Percentiles rank a stretch among this genome's conserved stretches.
Conservation (phyloP, 208 protist genomes). For the Crithidia acanthocephali region DNA sequence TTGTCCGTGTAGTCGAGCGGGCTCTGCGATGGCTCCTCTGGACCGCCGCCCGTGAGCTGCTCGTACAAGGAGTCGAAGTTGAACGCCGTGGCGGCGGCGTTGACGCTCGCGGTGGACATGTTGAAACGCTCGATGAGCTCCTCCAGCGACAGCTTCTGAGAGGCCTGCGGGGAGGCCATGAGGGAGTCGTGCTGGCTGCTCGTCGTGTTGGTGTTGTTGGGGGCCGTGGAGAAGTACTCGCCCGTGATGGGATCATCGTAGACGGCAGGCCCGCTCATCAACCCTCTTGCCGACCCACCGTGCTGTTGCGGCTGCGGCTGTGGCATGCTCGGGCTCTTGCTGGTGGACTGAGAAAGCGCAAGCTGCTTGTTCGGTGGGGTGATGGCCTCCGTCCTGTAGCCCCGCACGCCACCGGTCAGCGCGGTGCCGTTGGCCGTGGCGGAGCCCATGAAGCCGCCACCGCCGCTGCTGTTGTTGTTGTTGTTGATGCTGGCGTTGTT, state of each 20-base stretch:
- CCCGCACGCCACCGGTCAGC: slow-evolving; percentile 10
- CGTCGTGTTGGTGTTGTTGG: slow-evolving; percentile 8
- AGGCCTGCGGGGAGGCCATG: slow-evolving; percentile 55
- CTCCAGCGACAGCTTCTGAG: slow-evolving; percentile 46
- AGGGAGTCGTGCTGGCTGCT: slow-evolving; percentile 33
- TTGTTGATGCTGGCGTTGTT: background rate
- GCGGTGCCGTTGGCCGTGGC: slow-evolving; percentile 11
- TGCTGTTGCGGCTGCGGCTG: slow-evolving; percentile 9
- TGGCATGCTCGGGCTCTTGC: slow-evolving; percentile 28
- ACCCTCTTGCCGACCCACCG: background rate
- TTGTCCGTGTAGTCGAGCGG: slow-evolving; percentile 29
- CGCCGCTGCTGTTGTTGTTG: background rate
- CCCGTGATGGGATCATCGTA: slow-evolving; percentile 27
- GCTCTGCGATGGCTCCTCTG: slow-evolving; percentile 28
- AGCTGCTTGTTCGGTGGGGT: slow-evolving; percentile 42
- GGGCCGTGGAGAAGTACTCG: slow-evolving; percentile 32
- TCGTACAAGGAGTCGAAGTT: slow-evolving; percentile 64
- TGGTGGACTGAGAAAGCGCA: slow-evolving; percentile 23
- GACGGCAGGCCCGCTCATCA: background rate
- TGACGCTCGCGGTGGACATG: slow-evolving; percentile 19
- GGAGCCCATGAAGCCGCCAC: slow-evolving; percentile 27
- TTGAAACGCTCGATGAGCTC: slow-evolving; percentile 54
- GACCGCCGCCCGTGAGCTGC: slow-evolving; percentile 41
- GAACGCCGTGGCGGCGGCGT: slow-evolving; percentile 18
- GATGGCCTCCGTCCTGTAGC: slow-evolving; percentile 17